Evolutionary conservation across 2,329 filamentous ascomycete species (phyloP), one percentile per base, ranked within the genome.

Genomic region (Tolypocladium endophyticum): DNA sequence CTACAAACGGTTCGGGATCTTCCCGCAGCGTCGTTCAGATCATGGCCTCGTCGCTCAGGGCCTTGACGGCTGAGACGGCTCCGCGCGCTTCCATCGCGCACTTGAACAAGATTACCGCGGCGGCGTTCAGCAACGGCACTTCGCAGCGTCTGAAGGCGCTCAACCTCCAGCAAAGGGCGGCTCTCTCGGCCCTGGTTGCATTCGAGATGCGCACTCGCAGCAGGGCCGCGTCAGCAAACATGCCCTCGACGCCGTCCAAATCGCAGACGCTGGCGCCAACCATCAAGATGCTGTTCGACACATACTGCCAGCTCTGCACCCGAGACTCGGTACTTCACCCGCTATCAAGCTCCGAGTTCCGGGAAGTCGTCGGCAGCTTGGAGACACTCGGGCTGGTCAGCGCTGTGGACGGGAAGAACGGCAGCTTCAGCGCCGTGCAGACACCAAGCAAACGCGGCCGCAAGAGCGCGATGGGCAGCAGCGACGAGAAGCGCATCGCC

Each of bases 141-240:
- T 84, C 81, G 16, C 91, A 97, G 67, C 85, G 94, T 60, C 84
- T 99, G 18, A 88, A 89, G 72, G 86, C 87, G 5, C 83, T 99
- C 60, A 99, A 97, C 71, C 81, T 99, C 2, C 95, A 99, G 71
- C 94, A 99, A 73, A 97, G 96, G 73, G 94, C 93, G 4, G 92
- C 93, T 0, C 81, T 99, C 12, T 99, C 94, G 75, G 86, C 93
- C 0, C 80, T 99, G 18, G 82, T 93, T 45, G 90, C 91, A 2
- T 84, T 94, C n/a, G 92, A 97, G 72, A 90, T 88, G 67, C 86
- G 85, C 63, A 87, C 84, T 65, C 80, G 84, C 56, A 76, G 76
- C 9, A 67, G 61, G 58, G 75, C 78, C 60, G 83, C 76, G 67
- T 76, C 75, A 43, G 65, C 73, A 25, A 70, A 68, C 39, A 66